phyloP scores from a whole-genome alignment of 2,329 filamentous ascomycete genomes.

The Intubia oerlemansii region DNA sequence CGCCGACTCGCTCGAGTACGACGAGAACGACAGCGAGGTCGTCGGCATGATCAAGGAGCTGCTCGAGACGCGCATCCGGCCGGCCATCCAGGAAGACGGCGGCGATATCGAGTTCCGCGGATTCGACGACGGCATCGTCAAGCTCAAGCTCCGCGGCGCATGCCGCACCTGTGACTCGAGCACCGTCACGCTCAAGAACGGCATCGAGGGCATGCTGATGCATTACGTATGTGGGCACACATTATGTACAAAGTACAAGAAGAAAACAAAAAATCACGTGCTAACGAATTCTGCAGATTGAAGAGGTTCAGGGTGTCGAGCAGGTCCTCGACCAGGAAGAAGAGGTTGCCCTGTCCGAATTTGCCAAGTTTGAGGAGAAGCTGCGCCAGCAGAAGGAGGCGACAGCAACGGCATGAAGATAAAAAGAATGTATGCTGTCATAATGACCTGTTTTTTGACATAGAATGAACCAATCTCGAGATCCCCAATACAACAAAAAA shows the following conservation, averaged over 20 bases:
- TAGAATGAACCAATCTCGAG: too few relatives aligned
- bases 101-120: slow-evolving; percentile 92
- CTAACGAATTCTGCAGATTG: slow-evolving; percentile 32
- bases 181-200: slow-evolving; percentile 90
- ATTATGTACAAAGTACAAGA: slow-evolving; percentile 13
- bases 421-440: too few relatives aligned
- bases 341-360: slow-evolving; percentile 67
- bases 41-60: slow-evolving; percentile 98
- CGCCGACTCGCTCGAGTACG: slow-evolving; percentile 54
- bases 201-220: slow-evolving; percentile 97
- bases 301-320: slow-evolving; percentile 82
- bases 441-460: too few relatives aligned
- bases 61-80: slow-evolving; percentile 81
- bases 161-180: slow-evolving; percentile 94
- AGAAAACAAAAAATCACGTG: background rate
- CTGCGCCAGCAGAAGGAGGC: slow-evolving; percentile 30
- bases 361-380: slow-evolving; percentile 88
- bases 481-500: background rate
- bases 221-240: slow-evolving; percentile 51
- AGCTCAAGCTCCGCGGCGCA: slow-evolving; percentile 72
- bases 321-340: slow-evolving; percentile 87
- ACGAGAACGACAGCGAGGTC: slow-evolving; percentile 83
- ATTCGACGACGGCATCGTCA: slow-evolving; percentile 69
- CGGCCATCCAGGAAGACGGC: slow-evolving; percentile 91
- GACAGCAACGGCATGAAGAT: too few relatives aligned